Percentiles rank a stretch among this genome's conserved stretches.
Conservation (phyloP, 192 early-diverging fungal genomes). For the Glomus cerebriforme region DNA sequence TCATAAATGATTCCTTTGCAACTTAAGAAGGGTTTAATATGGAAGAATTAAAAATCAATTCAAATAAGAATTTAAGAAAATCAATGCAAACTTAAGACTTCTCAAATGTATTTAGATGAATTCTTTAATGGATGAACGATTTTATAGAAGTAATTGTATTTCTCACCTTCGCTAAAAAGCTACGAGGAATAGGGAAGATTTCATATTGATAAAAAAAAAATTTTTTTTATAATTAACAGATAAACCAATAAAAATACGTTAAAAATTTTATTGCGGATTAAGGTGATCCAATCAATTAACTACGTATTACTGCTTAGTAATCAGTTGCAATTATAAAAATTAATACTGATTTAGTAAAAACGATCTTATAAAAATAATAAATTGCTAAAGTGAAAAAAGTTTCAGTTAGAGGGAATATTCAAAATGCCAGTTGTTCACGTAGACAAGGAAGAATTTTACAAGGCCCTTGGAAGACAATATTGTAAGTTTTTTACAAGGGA, state of each 20-base stretch:
- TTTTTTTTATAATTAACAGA: too few species aligned
- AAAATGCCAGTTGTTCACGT: conserved; percentile 68
- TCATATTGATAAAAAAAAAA: too few species aligned
- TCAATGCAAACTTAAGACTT: background rate
- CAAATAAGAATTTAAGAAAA: background rate
- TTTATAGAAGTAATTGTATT: background rate
- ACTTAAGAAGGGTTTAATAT: background rate
- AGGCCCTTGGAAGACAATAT: conserved; percentile 66
- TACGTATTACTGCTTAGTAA: too few species aligned
- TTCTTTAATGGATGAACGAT: background rate
- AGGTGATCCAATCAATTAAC: too few species aligned
- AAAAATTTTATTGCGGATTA: too few species aligned
- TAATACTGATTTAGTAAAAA: too few species aligned
- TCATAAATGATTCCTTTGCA: background rate
- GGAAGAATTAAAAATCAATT: background rate
- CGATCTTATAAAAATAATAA: too few species aligned
- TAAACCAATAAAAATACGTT: too few species aligned
- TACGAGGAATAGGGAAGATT: too few species aligned
- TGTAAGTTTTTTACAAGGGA: background rate
- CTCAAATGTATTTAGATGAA: background rate
- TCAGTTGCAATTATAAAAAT: too few species aligned
- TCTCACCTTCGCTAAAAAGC: background rate
- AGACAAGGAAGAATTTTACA: conserved; percentile 85
- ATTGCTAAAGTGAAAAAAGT: too few species aligned
- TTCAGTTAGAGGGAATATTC: too few species aligned